Evolutionary conservation across 2,329 filamentous ascomycete genomes (phyloP).

Genomic region (Cryphonectria carpinicola): DNA sequence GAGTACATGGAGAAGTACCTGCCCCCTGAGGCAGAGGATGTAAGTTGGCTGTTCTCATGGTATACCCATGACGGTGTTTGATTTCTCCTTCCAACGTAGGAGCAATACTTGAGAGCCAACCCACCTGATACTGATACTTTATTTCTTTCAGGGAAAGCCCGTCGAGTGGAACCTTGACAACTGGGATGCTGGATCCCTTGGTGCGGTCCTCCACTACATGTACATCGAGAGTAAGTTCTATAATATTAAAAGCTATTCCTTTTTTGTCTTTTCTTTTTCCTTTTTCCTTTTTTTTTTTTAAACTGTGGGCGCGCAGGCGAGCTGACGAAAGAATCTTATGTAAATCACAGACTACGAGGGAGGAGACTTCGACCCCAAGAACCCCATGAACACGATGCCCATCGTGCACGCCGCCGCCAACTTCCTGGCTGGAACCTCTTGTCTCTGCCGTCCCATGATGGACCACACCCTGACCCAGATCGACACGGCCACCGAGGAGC

Average conservation of each 20-base stretch:
- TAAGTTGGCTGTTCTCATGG: constrained; percentile 11
- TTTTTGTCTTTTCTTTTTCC: background rate
- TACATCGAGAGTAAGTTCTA: constrained; percentile 33
- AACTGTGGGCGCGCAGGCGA: background rate
- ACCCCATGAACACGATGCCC: constrained; percentile 30
- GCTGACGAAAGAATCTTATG: background rate
- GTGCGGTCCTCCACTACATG: constrained; percentile 35
- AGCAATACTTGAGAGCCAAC: background rate
- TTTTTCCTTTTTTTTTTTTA: background rate
- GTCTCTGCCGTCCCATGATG: constrained; percentile 35
- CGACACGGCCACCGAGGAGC: constrained; percentile 51
- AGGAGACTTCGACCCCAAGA: constrained; percentile 21
- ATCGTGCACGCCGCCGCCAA: constrained; percentile 33
- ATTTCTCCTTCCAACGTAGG: no score
- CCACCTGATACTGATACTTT: constrained; percentile 6
- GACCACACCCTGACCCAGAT: constrained; percentile 56
- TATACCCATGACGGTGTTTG: no score
- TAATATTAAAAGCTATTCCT: background rate
- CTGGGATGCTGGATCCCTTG: constrained; percentile 31
- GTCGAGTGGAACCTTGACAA: constrained; percentile 21
- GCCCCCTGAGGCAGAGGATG: constrained; percentile 15
- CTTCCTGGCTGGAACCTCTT: constrained; percentile 35
- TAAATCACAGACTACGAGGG: constrained; percentile 29
- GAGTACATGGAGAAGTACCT: constrained; percentile 24
- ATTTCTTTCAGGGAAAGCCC: background rate